These are phyloP conservation scores for Pterulicium gracile DNA, from an alignment of 1,284 basidiomycete species.

Conservation along the genomic window DNA sequence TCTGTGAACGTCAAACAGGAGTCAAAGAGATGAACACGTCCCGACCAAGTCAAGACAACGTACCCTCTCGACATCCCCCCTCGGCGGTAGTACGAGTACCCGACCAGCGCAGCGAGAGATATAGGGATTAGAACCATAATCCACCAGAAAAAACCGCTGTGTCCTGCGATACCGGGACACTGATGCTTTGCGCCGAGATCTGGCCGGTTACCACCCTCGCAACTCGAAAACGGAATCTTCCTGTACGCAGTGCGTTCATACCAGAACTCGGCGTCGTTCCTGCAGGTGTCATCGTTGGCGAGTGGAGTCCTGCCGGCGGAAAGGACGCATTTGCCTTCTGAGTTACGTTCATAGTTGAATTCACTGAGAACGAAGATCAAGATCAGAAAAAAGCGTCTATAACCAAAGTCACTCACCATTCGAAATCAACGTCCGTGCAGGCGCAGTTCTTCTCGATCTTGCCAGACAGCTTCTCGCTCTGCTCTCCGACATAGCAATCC, in stretches of 20 bases:
- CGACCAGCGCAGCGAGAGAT: constrained; percentile 60
- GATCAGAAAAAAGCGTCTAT: constrained; percentile 1
- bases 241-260: constrained; percentile 86
- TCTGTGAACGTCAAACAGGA: constrained; percentile 25
- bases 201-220: constrained; percentile 62
- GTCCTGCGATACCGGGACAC: constrained; percentile 70
- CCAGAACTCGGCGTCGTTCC: constrained; percentile 64
- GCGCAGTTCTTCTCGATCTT: constrained; percentile 61
- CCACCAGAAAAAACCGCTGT: constrained; percentile 76
- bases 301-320: constrained; percentile 57
- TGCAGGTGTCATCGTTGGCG: constrained; percentile 49
- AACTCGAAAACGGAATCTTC: constrained; percentile 79
- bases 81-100: constrained; percentile 69
- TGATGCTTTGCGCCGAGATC: constrained; percentile 64
- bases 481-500: constrained; percentile 77
- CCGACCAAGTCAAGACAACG: constrained; percentile 18
- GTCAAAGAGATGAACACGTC: constrained; percentile 5
- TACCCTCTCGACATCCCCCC: constrained; percentile 65
- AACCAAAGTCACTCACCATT: constrained; percentile 56
- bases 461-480: constrained; percentile 33
- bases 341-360: constrained; percentile 77
- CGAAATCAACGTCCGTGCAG: constrained; percentile 73
- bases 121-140: constrained; percentile 69
- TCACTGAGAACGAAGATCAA: constrained; percentile 40
- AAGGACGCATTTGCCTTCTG: constrained; percentile 63